Percentiles rank a stretch among this genome's conserved stretches.
These are phyloP conservation scores for Glaciozyma martinii DNA, from an alignment of 768 basidiomycete genomes.

Conservation along the genomic window DNA sequence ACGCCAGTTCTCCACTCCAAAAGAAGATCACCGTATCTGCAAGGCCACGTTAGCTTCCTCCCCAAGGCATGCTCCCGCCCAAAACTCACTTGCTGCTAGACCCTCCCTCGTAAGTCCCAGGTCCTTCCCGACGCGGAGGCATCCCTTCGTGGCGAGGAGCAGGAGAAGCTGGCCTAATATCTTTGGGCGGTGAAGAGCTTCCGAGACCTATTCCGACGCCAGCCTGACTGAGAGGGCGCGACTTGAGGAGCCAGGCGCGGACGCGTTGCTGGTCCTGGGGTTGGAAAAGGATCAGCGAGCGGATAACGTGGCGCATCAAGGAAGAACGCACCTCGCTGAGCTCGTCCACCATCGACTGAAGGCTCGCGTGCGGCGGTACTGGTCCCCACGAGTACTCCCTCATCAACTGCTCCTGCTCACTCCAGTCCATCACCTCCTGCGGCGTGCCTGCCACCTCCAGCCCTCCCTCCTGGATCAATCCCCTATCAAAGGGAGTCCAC, in stretches of 20 bases:
- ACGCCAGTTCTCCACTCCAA: constrained; percentile 19
- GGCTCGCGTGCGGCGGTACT: no score
- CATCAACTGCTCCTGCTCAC: no score
- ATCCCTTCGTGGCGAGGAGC: neutral
- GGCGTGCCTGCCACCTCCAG: no score
- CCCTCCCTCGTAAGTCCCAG: constrained; percentile 4
- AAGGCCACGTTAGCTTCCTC: neutral
- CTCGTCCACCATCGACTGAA: no score
- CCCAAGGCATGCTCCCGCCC: neutral
- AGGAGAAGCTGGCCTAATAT: neutral
- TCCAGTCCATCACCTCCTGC: no score
- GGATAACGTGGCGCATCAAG: no score
- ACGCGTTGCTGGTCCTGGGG: constrained; percentile 7
- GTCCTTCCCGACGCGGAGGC: neutral
- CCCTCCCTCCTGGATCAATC: no score
- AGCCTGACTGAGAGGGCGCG: neutral
- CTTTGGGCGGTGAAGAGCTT: constrained; percentile 5
- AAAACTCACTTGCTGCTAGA: constrained; percentile 12
- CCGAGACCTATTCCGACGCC: constrained; percentile 21
- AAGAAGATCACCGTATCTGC: constrained; percentile 20
- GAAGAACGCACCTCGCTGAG: no score
- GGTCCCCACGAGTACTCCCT: no score
- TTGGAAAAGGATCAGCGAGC: no score
- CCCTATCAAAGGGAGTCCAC: no score
- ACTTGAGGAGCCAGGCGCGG: constrained; percentile 3